Conservation (phyloP, 495 filamentous ascomycete genomes). For the Xeromyces bisporus region DNA sequence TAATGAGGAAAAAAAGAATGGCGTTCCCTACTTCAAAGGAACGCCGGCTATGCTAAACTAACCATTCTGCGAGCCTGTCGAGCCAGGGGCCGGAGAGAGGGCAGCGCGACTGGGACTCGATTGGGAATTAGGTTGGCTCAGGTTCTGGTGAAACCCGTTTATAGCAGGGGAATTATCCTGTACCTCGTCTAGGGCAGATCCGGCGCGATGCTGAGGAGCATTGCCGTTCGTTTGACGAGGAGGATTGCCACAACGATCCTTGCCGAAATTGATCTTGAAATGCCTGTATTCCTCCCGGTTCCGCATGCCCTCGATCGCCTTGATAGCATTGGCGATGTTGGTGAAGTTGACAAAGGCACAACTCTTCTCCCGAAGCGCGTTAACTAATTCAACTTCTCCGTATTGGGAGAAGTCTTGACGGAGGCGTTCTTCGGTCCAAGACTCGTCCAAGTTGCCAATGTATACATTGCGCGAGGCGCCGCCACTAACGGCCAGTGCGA, state of each 20-base stretch:
- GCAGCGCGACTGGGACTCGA: slow-evolving; percentile 50
- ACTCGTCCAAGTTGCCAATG: slow-evolving; percentile 91
- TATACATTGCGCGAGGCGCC: slow-evolving; percentile 93
- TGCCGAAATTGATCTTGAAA: slow-evolving; percentile 99
- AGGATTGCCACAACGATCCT: slow-evolving; percentile 93
- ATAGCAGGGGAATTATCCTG: slow-evolving; percentile 42
- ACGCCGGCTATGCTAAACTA: slow-evolving; percentile 30
- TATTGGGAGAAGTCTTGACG: slow-evolving; percentile 95
- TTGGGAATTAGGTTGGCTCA: slow-evolving; percentile 44
- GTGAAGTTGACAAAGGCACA: slow-evolving; percentile 99
- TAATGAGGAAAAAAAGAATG: too few relatives aligned
- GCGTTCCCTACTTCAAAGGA: slow-evolving; percentile 57
- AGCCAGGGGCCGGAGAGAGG: slow-evolving; percentile 37
- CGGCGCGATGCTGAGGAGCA: slow-evolving; percentile 41
- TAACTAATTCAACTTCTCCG: slow-evolving; percentile 94
- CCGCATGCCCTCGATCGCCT: slow-evolving; percentile 90
- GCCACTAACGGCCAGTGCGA: slow-evolving; percentile 88
- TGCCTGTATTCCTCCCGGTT: slow-evolving; percentile 90
- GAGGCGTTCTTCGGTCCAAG: slow-evolving; percentile 89
- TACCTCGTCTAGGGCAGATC: slow-evolving; percentile 35
- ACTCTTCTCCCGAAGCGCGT: slow-evolving; percentile 93
- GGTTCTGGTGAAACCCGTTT: slow-evolving; percentile 32
- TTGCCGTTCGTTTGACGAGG: slow-evolving; percentile 60
- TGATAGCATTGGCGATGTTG: slow-evolving; percentile 98
- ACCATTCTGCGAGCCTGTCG: slow-evolving; percentile 36